Percentiles rank a stretch among this genome's conserved stretches.
phyloP scores from a whole-genome alignment of 495 filamentous ascomycete genomes.

The Hypoxylon crocopeplum region DNA sequence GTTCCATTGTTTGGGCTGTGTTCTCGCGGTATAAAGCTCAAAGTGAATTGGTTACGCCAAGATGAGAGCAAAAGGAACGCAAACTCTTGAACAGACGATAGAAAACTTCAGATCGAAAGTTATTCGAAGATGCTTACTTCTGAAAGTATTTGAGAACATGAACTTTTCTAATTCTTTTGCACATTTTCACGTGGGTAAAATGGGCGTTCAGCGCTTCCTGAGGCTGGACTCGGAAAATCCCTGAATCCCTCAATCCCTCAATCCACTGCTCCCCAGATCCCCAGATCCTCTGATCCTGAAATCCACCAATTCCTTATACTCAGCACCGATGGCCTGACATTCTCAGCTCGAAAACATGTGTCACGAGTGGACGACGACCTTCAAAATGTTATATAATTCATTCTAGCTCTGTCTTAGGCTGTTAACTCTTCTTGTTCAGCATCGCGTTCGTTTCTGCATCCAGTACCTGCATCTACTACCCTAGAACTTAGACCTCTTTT shows the following conservation, averaged over 20 bases:
- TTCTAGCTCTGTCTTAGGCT: not conserved
- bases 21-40: no score
- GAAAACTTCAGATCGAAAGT: not conserved
- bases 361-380: not conserved
- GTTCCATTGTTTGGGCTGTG: conserved; percentile 21
- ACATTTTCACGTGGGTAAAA: not conserved
- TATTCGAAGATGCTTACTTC: conserved; percentile 3
- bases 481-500: conserved; percentile 8
- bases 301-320: conserved; percentile 30
- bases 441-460: conserved; percentile 8
- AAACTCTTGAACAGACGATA: conserved; percentile 6
- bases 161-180: not conserved
- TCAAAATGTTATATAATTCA: conserved; percentile 34
- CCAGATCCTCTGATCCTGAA: conserved; percentile 34
- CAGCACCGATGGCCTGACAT: conserved; percentile 12
- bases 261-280: conserved; percentile 31
- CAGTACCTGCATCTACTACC: not conserved
- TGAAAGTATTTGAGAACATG: conserved; percentile 21
- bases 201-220: conserved; percentile 6
- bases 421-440: not conserved
- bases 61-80: not conserved
- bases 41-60: not conserved
- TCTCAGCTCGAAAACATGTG: not conserved
- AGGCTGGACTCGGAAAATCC: conserved; percentile 16
- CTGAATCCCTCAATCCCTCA: conserved; percentile 39